phyloP scores from a whole-genome alignment of 2,329 filamentous ascomycete species.

The Xylaria sp. region DNA sequence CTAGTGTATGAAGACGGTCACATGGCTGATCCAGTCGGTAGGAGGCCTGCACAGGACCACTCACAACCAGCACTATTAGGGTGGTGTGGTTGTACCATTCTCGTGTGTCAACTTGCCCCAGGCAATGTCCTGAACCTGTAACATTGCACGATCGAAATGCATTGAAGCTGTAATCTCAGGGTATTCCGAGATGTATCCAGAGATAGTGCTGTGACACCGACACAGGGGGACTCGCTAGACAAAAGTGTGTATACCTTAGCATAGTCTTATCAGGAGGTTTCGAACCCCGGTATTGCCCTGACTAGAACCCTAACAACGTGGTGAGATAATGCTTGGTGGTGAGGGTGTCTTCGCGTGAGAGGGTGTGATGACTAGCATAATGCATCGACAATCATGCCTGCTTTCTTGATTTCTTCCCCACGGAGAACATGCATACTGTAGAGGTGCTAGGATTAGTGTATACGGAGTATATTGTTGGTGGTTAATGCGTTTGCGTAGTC shows the following conservation, averaged over 20 bases:
- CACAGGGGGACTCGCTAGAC: not conserved
- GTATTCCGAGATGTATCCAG: not conserved
- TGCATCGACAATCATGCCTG: conserved; percentile 25
- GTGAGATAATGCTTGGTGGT: conserved; percentile 12
- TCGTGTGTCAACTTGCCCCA: not conserved
- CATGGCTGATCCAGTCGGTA: not conserved
- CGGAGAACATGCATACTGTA: not conserved
- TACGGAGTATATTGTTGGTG: not conserved
- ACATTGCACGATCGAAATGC: not conserved
- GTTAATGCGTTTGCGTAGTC: not conserved
- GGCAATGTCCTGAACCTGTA: not conserved
- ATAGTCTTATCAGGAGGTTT: conserved; percentile 6
- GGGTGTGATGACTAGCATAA: conserved; percentile 26
- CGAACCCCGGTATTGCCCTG: conserved; percentile 4
- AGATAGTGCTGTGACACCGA: conserved; percentile 14
- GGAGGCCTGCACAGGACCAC: not conserved
- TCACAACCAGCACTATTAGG: not conserved
- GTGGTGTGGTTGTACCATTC: not conserved
- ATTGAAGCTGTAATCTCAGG: not conserved
- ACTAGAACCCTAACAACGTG: conserved; percentile 10
- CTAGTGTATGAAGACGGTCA: conserved; percentile 4
- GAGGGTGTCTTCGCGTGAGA: conserved; percentile 7
- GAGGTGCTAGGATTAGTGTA: not conserved
- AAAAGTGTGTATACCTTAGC: not conserved
- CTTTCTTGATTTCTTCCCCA: conserved; percentile 17